These are phyloP conservation scores for Tetrahymena thermophila DNA, from an alignment of 73 alveolate species.

Conservation along the genomic window DNA sequence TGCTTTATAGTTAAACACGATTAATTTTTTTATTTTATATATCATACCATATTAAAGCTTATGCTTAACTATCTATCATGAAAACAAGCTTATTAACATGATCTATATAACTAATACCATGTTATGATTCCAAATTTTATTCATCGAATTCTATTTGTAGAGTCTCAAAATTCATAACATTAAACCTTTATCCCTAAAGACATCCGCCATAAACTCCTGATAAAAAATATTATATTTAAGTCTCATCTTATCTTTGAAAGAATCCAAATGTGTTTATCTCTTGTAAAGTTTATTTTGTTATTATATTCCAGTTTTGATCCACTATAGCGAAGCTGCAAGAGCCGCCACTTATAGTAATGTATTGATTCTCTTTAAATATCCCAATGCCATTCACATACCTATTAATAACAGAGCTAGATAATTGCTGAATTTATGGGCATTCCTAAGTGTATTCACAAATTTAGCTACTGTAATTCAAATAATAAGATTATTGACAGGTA, in stretches of 20 bases:
- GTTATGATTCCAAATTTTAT: neutral
- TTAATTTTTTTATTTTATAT: no score
- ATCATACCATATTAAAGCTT: neutral
- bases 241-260: no score
- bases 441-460: neutral
- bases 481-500: neutral
- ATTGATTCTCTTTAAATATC: neutral
- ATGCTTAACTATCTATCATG: neutral
- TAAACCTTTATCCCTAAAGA: neutral
- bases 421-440: neutral
- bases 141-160: neutral
- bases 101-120: neutral
- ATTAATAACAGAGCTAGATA: neutral
- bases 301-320: neutral
- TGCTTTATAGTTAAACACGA: no score
- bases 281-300: neutral
- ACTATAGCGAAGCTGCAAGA: neutral
- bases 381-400: neutral
- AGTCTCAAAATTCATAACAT: neutral
- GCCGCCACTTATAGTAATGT: neutral
- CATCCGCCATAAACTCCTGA: neutral
- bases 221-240: neutral
- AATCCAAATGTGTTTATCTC: no score
- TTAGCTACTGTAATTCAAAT: neutral
- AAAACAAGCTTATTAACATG: neutral